Evolutionary conservation across 2,329 filamentous ascomycete genomes (phyloP), one percentile per base, ranked within the genome.

Genomic region (Penicillium occitanis): DNA sequence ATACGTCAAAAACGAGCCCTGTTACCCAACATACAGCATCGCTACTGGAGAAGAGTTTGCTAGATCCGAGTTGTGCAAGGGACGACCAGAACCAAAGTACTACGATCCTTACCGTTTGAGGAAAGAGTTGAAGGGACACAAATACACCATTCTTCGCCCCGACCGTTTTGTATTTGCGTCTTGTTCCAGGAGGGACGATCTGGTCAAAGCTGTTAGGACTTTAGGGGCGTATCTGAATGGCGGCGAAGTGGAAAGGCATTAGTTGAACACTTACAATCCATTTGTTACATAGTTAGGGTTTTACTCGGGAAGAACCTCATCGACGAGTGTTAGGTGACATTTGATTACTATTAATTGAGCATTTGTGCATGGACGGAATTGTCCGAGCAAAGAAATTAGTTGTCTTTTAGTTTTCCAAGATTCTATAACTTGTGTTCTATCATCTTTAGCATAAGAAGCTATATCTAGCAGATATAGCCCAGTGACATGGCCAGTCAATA

Each of bases 121-220:
- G 19, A 70, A 67, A 33, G 71, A 71, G 22, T 58, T 74, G 4
- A 64, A 64, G 4, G 58, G 67, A 2, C 69, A 71, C 10, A 68
- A 67, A 51, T 78, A 72, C 68, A 69, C 75, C 8, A 70, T 79
- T 55, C 55, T 79, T 17, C 68, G 77, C 59, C 70, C 70, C 1
- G 77, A 78, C 64, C 70, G 76, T 1, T 75, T 77, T 58, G 70
- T 78, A 3, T 79, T 74, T 69, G 76, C 75, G 5, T 70, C 72
- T 3, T 77, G 74, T 66, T 61, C 68, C 17, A 70, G 67, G 5
- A 66, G 17, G 2, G 30, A 14, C 10, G 72, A 76, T 37, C 67
- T 77, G 1, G n/a, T 25, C 7, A 17, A 48, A 35, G 40, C 62
- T 14, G 30, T 58, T 28, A 17, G 17, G 5, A 22, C 6, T 48